Evolutionary conservation across 2,329 filamentous ascomycete species (phyloP).

Genomic region (Achaetomium macrosporum): DNA sequence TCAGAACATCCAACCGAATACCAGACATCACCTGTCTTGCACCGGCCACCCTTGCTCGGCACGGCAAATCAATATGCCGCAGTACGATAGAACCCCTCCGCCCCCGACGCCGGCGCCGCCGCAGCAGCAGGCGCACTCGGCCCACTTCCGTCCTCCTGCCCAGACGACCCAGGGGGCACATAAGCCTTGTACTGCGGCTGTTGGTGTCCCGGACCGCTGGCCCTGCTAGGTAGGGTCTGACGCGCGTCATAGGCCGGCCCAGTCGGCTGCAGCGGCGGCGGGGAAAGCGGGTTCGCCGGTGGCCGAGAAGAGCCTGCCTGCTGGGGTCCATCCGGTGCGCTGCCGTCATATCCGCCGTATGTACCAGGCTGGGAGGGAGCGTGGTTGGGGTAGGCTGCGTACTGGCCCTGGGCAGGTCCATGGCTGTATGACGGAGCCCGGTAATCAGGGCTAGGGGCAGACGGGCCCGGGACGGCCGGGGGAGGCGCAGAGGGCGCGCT

Average conservation of each 20-base stretch:
- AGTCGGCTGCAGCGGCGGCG: slow-evolving; percentile 40
- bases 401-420: slow-evolving; percentile 35
- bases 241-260: slow-evolving; percentile 45
- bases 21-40: too few relatives aligned
- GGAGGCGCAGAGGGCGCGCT: slow-evolving; percentile 25
- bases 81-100: slow-evolving; percentile 23
- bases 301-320: slow-evolving; percentile 16
- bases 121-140: too few relatives aligned
- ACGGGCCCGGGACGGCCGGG: slow-evolving; percentile 26
- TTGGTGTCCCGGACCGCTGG: slow-evolving; percentile 9
- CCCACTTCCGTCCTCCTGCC: too few relatives aligned
- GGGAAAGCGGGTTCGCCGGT: slow-evolving; percentile 31
- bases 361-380: slow-evolving; percentile 11
- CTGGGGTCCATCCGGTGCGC: not conserved
- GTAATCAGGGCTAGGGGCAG: slow-evolving; percentile 26
- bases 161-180: slow-evolving; percentile 37
- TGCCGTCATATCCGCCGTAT: not conserved
- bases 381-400: slow-evolving; percentile 33
- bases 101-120: slow-evolving; percentile 23
- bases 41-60: too few relatives aligned
- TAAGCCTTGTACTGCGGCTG: slow-evolving; percentile 57
- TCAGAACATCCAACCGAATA: too few relatives aligned
- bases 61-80: slow-evolving; percentile 14
- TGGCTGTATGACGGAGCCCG: slow-evolving; percentile 37
- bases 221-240: slow-evolving; percentile 42